Conservation (phyloP, 345 rosid species). For the Camelina sativa region DNA sequence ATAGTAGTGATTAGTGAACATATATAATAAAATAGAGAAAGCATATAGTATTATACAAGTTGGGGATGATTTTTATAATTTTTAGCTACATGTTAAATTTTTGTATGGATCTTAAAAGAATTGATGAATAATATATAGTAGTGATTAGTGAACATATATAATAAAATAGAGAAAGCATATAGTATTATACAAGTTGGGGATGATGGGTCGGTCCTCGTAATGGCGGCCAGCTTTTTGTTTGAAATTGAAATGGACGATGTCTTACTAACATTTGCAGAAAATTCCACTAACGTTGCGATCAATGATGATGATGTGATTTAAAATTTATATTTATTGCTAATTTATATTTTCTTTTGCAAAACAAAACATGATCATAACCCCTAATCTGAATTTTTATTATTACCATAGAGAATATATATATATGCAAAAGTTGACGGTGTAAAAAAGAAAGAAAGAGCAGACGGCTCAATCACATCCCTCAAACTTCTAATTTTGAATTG, state of each 20-base stretch:
- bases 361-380: conserved; percentile 5
- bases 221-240: conserved; percentile 45
- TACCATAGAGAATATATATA: conserved; percentile 5
- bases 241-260: conserved; percentile 39
- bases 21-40: conserved; percentile 23
- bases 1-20: background rate
- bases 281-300: conserved; percentile 43
- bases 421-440: conserved; percentile 8
- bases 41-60: conserved; percentile 25
- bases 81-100: conserved; percentile 1
- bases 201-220: conserved; percentile 35
- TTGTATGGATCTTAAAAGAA: background rate
- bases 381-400: conserved; percentile 6
- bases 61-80: no score
- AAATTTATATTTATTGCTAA: conserved; percentile 13
- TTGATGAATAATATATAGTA: conserved; percentile 10
- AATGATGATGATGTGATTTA: conserved; percentile 44
- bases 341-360: conserved; percentile 12
- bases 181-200: conserved; percentile 31
- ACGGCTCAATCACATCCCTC: conserved; percentile 7
- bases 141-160: background rate
- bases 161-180: conserved; percentile 26
- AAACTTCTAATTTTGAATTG: conserved; percentile 11
- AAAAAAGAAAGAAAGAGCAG: background rate
- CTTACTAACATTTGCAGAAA: conserved; percentile 30